Evolutionary conservation across 169 alveolate species (phyloP).

Genomic region (Plasmodium billcollinsi): DNA sequence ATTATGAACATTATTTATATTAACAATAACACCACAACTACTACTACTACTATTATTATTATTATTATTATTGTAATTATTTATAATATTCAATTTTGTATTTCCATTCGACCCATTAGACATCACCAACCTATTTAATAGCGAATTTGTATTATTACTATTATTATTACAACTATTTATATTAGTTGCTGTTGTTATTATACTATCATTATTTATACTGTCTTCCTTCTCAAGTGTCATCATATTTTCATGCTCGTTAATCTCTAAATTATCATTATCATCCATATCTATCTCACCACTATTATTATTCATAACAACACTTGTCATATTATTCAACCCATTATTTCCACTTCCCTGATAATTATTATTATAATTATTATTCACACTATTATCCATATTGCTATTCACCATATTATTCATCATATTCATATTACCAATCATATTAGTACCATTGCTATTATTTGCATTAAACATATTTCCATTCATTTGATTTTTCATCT

Average conservation of each 20-base stretch:
- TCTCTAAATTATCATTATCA: constrained; percentile 1
- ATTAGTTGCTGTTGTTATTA: no score
- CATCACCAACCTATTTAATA: neutral
- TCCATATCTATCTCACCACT: neutral
- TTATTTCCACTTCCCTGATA: neutral
- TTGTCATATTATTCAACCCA: neutral
- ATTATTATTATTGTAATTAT: neutral
- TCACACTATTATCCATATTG: neutral
- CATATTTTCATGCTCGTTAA: neutral
- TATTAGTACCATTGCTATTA: constrained; percentile 4
- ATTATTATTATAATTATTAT: neutral
- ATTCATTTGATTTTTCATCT: no score
- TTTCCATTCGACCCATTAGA: no score
- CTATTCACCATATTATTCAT: neutral
- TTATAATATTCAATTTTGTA: neutral
- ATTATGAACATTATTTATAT: no score
- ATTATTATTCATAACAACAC: neutral
- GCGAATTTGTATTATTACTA: neutral
- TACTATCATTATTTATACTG: no score
- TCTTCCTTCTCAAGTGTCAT: neutral
- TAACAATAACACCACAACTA: neutral
- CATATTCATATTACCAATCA: neutral
- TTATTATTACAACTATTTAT: neutral
- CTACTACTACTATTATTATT: neutral
- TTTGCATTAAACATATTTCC: constrained; percentile 1